A percentile compares a stretch with the other conserved stretches of the same genome.
These are phyloP conservation scores for Mucuna pruriens DNA, from an alignment of 306 rosid species.

Conservation along the genomic window DNA sequence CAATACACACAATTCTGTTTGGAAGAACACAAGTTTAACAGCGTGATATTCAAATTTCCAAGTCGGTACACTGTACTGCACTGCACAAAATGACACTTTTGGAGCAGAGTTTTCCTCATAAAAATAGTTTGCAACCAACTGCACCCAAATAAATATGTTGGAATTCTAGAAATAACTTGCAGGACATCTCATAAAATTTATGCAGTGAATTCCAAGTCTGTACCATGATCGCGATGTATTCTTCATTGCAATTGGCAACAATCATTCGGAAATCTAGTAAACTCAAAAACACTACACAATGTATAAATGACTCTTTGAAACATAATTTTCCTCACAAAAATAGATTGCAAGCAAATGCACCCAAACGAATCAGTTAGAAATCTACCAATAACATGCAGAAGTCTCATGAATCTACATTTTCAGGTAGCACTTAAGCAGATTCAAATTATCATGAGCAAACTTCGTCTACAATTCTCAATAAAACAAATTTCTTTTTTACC, in stretches of 20 bases:
- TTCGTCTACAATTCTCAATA: background rate
- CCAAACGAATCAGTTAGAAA: background rate
- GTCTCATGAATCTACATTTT: background rate
- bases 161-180: background rate
- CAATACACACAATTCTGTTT: background rate
- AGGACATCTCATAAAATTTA: background rate
- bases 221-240: background rate
- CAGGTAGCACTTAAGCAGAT: background rate
- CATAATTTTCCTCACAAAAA: background rate
- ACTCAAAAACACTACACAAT: background rate
- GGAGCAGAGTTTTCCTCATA: background rate
- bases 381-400: background rate
- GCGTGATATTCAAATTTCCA: too few species aligned
- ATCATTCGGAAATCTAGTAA: background rate
- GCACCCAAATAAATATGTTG: background rate
- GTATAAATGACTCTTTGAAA: background rate
- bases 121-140: background rate
- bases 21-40: too few species aligned
- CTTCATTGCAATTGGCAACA: background rate
- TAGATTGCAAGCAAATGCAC: background rate
- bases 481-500: slow-evolving; percentile 54
- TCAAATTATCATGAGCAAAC: background rate
- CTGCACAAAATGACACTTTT: too few species aligned
- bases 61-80: too few species aligned
- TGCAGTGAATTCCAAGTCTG: background rate